Evolutionary conservation across 345 rosid species (phyloP), one percentile per base, ranked within the genome.

Genomic region (Toxicodendron radicans): DNA sequence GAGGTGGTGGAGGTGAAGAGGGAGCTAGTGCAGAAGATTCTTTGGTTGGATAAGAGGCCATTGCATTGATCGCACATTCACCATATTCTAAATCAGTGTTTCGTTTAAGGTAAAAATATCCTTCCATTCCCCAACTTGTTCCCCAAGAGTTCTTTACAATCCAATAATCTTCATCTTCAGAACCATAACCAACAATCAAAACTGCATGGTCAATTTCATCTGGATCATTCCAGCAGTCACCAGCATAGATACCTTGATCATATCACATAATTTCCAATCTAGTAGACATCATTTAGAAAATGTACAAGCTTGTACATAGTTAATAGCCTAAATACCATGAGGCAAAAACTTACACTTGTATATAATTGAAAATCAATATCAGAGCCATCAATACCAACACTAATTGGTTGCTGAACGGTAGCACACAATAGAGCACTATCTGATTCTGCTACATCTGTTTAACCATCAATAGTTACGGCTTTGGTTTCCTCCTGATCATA

Each of bases 111-210:
- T 85, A 82, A 57, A 91, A 82, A 51, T 89, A 91, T 21, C 92
- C 93, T 0, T 83, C 78, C 3, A 86, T 65, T 12, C 97, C 97
- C 97, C 97, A 91, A 7, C 75, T 82, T 13, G 93, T 86, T 24
- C 97, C 97, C 93, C 97, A 89, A 0, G 97, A 94, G 68, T 94
- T 92, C 73, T 84, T 91, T 75, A 86, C 93, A 5, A 94, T 87
- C 98, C 97, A 94, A 60, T 91, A 94, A n/a, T 90, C 85, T 69
- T 88, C 90, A 3, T 59, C 76, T 81, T 92, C 88, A 1, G 97
- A 84, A 18, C 89, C 97, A 20, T 85, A 94, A 6, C 98, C 98
- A 53, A 91, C 90, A 1, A 91, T 81, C 73, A 91, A 56, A 52
- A 87, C 91, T 0, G 95, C 97, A 64, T 91, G 97, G 83, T 94